Evolutionary conservation across 176 grass and related monocot genomes (phyloP).

Genomic region (Carex myosuroides): DNA sequence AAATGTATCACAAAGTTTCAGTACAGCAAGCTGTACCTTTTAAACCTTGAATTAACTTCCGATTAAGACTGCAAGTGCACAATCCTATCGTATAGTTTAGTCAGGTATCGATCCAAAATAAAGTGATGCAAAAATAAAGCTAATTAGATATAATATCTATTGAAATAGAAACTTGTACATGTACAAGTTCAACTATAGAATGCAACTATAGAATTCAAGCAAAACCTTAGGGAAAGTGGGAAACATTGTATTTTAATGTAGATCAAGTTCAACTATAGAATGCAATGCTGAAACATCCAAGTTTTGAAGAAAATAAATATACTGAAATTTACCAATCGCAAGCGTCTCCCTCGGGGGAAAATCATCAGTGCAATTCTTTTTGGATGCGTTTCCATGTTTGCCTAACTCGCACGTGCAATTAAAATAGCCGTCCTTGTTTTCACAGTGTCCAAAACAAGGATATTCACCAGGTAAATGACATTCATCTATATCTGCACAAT

Average conservation of each 20-base stretch:
- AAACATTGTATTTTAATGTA: neutral
- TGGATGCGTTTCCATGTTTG: slow-evolving; percentile 21
- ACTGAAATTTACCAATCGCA: slow-evolving; percentile 27
- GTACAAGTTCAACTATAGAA: neutral
- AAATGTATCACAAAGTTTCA: no score
- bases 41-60: no score
- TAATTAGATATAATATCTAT: neutral
- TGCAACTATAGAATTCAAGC: neutral
- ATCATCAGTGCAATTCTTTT: slow-evolving; percentile 20
- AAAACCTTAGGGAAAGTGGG: neutral
- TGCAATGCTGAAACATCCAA: neutral
- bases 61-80: no score
- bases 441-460: slow-evolving; percentile 39
- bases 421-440: slow-evolving; percentile 29
- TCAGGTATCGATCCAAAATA: no score
- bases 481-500: slow-evolving; percentile 50
- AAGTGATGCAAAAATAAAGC: neutral
- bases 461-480: slow-evolving; percentile 16
- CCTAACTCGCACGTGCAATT: slow-evolving; percentile 30
- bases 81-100: no score
- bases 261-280: neutral
- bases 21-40: no score
- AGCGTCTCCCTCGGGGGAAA: slow-evolving; percentile 29
- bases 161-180: neutral
- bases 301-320: neutral